Base-by-base conservation (phyloP, 495 filamentous ascomycete genomes). In the Penicillium lagena region DNA sequence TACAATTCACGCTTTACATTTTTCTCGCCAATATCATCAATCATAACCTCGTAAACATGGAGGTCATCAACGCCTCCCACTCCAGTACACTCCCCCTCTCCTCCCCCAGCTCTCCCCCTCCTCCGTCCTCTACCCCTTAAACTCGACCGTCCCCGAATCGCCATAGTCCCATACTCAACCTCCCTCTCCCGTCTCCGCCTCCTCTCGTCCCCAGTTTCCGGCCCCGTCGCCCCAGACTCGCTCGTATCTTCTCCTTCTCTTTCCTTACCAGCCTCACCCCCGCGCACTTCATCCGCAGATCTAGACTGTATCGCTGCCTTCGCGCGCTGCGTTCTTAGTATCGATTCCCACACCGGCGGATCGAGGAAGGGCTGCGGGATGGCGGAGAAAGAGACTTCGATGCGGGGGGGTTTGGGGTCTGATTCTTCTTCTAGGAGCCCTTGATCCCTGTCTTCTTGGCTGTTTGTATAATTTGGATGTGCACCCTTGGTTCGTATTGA, bases 101-200 rank as follows among this genome's bases (percentile, higher is more conserved):
- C 45, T 33, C 37, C 44, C 1, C 41, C n/a, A n/a, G n/a, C 49
- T 30, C 37, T 37, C 2, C 29, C 45, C 30, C 51, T 42, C 36
- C 29, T 58, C 22, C 49, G 28, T 31, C 56, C 54, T 30, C 56
- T 35, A 27, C 54, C 56, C 33, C 50, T 39, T 13, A 58, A 32
- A 47, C 45, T 58, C 35, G 54, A 58, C 32, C 60, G 52, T 9
- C 50, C 54, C n/a, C 54, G 45, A 46, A 67, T 58, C 46, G 62
- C 62, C 56, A 63, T 58, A 14, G 54, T 55, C 33, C 59, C 57
- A 55, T 59, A 67, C 51, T 62, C 55, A 29, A 55, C 54, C 40
- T 64, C 57, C 12, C 47, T 46, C 31, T 58, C 56, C 10, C 46
- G 41, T 13, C 53, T 39, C 37, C 40, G 36, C 14, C 56, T 39